Base-by-base conservation (phyloP, 495 filamentous ascomycete species). In the Podospora fimiseda region DNA sequence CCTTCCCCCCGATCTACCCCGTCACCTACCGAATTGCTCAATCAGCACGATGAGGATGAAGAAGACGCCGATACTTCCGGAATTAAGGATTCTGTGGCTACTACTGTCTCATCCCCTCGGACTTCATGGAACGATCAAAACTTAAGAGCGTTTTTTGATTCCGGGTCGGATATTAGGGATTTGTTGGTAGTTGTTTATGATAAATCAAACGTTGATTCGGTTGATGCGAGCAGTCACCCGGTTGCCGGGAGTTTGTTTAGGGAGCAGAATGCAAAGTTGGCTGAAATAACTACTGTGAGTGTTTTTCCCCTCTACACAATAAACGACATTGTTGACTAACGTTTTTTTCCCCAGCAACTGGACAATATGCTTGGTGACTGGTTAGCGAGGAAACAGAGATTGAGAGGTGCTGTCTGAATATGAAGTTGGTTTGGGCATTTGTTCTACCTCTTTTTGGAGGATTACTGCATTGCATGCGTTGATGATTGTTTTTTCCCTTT, bases 171-270 rank as follows among this genome's bases (percentile, higher is more conserved):
- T 54, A 87, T 98, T 58, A 81, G 88, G 40, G 93, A 98, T 63
- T 75, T 97, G 63, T 80, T 96, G 48, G 77, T 91, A 8, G 85
- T 98, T 43, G 89, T 98, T 22, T 88, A 95, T 63, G 90, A 96
- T 67, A 93, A 88, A 69, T 86, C 81, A 19, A 86, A 87, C 52
- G 81, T 90, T 27, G 78, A 81, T 46, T 87, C 88, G 24, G 84
- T 85, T 9, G 80, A 33, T 33, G 27, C 83, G 0, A 78, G 81
- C 24, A 88, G 95, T 43, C 90, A 97, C 72, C 90, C 92, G 1
- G 76, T 95, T 21, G 89, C 88, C 21, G 81, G 81, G 3, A 80
- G 80, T 20, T 66, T 97, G 27, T 96, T 91, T 74, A 84, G 81
- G 50, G 89, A 93, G 59, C 86, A 95, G 68, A 90, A 88, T 63